Evolutionary conservation across 2,329 filamentous ascomycete genomes (phyloP).

Genomic region (Berkeleyomyces rouxiae): DNA sequence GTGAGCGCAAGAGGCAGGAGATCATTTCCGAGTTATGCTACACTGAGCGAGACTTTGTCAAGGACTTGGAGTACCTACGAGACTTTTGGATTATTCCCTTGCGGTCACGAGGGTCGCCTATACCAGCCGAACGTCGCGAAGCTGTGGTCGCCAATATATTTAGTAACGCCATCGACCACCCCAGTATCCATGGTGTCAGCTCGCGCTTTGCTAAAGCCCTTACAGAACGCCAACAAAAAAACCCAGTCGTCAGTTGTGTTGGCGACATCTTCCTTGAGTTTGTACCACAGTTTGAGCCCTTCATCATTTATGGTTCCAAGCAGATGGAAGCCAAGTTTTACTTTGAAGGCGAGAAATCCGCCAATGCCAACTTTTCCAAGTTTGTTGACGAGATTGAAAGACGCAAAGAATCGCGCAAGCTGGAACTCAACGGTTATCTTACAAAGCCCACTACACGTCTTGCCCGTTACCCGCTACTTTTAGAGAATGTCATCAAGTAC

Average conservation of each 20-base stretch:
- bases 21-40: conserved; percentile 98
- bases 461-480: conserved; percentile 77
- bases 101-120: conserved; percentile 65
- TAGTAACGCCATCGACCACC: conserved; percentile 76
- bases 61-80: conserved; percentile 90
- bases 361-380: conserved; percentile 68
- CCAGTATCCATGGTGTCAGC: conserved; percentile 75
- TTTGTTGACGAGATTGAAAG: conserved; percentile 96
- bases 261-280: conserved; percentile 91
- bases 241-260: conserved; percentile 72
- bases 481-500: conserved; percentile 84
- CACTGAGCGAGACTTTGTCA: conserved; percentile 96
- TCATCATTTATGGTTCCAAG: conserved; percentile 90
- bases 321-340: conserved; percentile 95
- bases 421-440: conserved; percentile 92
- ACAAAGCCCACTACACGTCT: conserved; percentile 94
- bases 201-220: conserved; percentile 74
- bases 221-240: conserved; percentile 78
- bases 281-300: conserved; percentile 83
- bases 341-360: conserved; percentile 86
- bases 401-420: conserved; percentile 86
- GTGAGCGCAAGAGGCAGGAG: conserved; percentile 93
- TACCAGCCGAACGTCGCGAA: conserved; percentile 73
- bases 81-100: conserved; percentile 98
- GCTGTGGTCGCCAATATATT: conserved; percentile 90